Evolutionary conservation across 1,284 basidiomycete genomes (phyloP).

Genomic region (Singerocomus inundabilis): DNA sequence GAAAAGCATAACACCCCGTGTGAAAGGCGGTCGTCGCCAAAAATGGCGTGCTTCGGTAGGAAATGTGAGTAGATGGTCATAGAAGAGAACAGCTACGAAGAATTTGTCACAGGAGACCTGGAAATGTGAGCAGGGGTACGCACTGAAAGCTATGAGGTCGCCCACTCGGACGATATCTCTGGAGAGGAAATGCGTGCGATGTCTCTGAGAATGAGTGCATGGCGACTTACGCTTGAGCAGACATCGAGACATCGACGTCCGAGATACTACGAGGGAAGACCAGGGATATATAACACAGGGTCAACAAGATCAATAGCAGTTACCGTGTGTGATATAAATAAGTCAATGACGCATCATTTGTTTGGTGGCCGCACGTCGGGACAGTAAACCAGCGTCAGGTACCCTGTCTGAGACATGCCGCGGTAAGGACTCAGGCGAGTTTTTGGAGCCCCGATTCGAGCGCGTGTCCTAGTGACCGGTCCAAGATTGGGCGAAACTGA

Average conservation of each 20-base stretch:
- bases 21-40: conserved; percentile 33
- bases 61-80: conserved; percentile 42
- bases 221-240: conserved; percentile 6
- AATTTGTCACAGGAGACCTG: not conserved
- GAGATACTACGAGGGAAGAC: not conserved
- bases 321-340: too few species aligned
- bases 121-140: not conserved
- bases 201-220: too few species aligned
- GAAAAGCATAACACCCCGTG: conserved; percentile 35
- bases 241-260: conserved; percentile 5
- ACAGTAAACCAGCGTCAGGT: too few species aligned
- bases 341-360: too few species aligned
- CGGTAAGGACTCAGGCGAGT: too few species aligned
- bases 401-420: too few species aligned
- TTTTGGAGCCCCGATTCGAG: too few species aligned
- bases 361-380: too few species aligned
- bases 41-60: conserved; percentile 37
- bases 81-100: conserved; percentile 38
- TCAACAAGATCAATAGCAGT: too few species aligned
- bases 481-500: too few species aligned
- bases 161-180: not conserved
- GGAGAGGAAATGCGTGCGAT: not conserved
- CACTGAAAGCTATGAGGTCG: conserved; percentile 11
- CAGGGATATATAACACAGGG: too few species aligned
- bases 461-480: too few species aligned